Conservation (phyloP, 148 eudicot genomes). For the Beta vulgaris region DNA sequence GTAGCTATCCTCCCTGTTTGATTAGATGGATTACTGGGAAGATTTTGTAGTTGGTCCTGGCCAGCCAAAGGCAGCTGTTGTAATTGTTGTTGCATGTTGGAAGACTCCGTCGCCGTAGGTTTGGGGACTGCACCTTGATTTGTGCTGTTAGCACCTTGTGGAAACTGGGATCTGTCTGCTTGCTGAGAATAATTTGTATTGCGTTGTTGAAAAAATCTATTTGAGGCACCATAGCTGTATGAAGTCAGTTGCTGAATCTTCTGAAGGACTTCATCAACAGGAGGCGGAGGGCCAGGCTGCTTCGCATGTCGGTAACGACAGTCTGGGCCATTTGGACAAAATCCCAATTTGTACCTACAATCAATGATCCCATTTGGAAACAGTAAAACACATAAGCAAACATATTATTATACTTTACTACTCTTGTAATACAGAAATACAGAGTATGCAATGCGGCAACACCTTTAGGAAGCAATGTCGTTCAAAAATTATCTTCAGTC, state of each 20-base stretch:
- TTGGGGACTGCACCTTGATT: slow-evolving; percentile 50
- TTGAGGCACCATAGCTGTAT: slow-evolving; percentile 53
- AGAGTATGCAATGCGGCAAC: not conserved
- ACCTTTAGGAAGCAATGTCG: not conserved
- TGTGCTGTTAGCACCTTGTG: slow-evolving; percentile 42
- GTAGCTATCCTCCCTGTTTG: slow-evolving; percentile 59
- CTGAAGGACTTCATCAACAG: slow-evolving; percentile 90
- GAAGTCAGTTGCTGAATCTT: slow-evolving; percentile 87
- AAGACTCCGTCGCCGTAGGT: slow-evolving; percentile 45
- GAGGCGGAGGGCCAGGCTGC: slow-evolving; percentile 94
- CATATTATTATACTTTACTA: not conserved
- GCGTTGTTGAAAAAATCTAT: slow-evolving; percentile 68
- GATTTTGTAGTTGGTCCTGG: slow-evolving; percentile 54
- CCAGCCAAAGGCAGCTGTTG: slow-evolving; percentile 51
- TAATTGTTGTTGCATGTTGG: slow-evolving; percentile 42
- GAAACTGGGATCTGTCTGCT: slow-evolving; percentile 58
- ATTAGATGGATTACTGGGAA: slow-evolving; percentile 52
- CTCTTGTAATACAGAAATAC: not conserved
- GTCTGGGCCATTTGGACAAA: slow-evolving; percentile 97
- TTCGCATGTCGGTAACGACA: slow-evolving; percentile 97
- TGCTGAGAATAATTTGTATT: slow-evolving; percentile 60
- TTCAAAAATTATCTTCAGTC: slow-evolving; percentile 3
- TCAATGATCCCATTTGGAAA: slow-evolving; percentile 5
- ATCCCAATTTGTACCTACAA: slow-evolving; percentile 93
- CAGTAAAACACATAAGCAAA: not conserved